Base-by-base conservation (phyloP, 495 filamentous ascomycete genomes). In the Talaromyces adpressus region DNA sequence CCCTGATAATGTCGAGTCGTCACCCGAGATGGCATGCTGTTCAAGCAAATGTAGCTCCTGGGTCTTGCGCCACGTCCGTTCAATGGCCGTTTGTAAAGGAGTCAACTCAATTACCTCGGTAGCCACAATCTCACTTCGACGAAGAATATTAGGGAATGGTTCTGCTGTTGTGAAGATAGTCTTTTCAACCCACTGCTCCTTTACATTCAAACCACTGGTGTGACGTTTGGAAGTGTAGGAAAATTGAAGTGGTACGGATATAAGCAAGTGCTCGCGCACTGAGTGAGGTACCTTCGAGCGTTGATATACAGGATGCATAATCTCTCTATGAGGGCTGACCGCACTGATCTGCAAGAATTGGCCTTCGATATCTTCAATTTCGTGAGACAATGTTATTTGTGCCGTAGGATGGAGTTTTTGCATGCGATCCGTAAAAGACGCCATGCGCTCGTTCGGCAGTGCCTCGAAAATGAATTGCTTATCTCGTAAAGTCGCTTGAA, bases 391-490 rank as follows among this genome's bases (percentile, higher is more conserved):
- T 56, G 94, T 76, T 63, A 98, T 88, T 73, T 93, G 90, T 1
- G 95, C 95, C 2, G 87, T 79, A 6, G 94, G 94, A 69, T 97
- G 91, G 69, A 93, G 88, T 75, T 92, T 87, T 67, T 94, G 92
- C 85, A 98, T 89, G 49, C 91, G 88, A 73, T 99, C 93, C 23
- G 91, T 90, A 71, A 99, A 98, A 8, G 84, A 85, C 2, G 87
- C 82, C 62, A 90, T 85, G 16, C 87, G 86, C 70, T 98, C 95
- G 4, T 78, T 85, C 1, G 89, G 82, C 7, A 85, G 83, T 3
- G 87, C 91, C 75, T 98, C 90, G 64, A 93, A 95, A 54, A 99
- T 89, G 70, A 91, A 98, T 62, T 96, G 89, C 75, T 96, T 95
- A 71, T 97, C 93, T 59, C 92, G 84, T 51, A 98, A 70, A 41